These are phyloP conservation scores for Discostella stelligeroides DNA, from an alignment of 108 stramenopile species.

Conservation along the genomic window DNA sequence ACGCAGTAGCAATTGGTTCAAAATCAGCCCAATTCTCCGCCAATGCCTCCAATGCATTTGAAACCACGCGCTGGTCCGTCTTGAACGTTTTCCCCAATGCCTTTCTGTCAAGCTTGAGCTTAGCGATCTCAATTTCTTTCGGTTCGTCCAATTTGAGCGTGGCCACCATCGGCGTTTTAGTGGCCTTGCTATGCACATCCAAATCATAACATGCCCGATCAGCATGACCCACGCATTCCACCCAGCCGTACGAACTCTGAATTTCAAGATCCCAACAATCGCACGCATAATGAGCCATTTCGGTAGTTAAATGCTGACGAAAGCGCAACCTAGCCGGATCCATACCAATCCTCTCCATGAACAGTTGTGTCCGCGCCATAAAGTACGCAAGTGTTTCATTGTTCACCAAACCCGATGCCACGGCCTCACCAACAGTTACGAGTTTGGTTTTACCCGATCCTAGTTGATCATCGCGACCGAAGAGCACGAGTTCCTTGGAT, in stretches of 20 bases:
- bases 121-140: conserved; percentile 80
- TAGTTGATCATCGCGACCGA: conserved; percentile 95
- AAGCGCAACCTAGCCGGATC: conserved; percentile 91
- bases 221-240: conserved; percentile 99
- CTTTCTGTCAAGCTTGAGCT: conserved; percentile 91
- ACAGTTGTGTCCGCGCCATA: conserved; percentile 98
- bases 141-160: conserved; percentile 85
- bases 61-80: conserved; percentile 90
- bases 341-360: conserved; percentile 98
- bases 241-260: conserved; percentile 97
- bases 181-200: conserved; percentile 93
- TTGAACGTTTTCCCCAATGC: conserved; percentile 91
- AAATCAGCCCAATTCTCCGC: conserved; percentile 91
- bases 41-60: conserved; percentile 89
- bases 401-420: conserved; percentile 91
- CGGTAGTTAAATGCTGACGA: conserved; percentile 98
- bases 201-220: conserved; percentile 99
- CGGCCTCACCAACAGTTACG: conserved; percentile 92
- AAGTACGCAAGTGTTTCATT: conserved; percentile 99
- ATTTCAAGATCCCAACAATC: conserved; percentile 99
- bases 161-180: conserved; percentile 94
- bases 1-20: conserved; percentile 86
- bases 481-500: conserved; percentile 85
- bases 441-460: conserved; percentile 94
- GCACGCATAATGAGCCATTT: conserved; percentile 99